A percentile compares a stretch with the other conserved stretches of the same genome.
phyloP scores from a whole-genome alignment of 495 filamentous ascomycete genomes.

The Staphylotrichum longicolle region DNA sequence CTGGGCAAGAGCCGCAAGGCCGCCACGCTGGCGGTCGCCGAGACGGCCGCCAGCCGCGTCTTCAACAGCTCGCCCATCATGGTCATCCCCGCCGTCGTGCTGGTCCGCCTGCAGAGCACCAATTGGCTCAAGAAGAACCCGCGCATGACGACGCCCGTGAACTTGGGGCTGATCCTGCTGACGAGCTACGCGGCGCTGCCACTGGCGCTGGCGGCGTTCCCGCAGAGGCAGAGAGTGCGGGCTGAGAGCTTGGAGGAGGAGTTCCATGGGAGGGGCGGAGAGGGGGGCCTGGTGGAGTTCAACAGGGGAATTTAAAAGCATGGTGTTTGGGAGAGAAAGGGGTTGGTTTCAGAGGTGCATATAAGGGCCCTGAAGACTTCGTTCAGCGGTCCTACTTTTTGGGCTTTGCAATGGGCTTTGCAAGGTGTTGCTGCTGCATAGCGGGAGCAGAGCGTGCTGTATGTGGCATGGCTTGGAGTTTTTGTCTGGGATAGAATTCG shows the following conservation, averaged over 20 bases:
- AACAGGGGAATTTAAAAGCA: constrained; percentile 75
- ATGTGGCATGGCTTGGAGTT: too few relatives aligned
- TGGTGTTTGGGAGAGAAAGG: background rate
- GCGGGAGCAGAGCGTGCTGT: too few relatives aligned
- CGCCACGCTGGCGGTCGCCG: constrained; percentile 80
- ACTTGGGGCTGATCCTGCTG: constrained; percentile 76
- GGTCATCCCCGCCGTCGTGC: constrained; percentile 82
- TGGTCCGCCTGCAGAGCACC: constrained; percentile 76
- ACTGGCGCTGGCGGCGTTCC: constrained; percentile 85
- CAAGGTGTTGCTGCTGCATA: too few relatives aligned
- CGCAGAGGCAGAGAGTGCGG: constrained; percentile 76
- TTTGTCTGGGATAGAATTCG: too few relatives aligned
- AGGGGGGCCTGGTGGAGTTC: constrained; percentile 77
- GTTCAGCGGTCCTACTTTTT: too few relatives aligned
- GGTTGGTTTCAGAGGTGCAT: background rate
- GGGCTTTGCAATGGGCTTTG: too few relatives aligned
- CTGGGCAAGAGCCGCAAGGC: constrained; percentile 85
- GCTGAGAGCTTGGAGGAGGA: constrained; percentile 74
- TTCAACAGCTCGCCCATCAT: constrained; percentile 95
- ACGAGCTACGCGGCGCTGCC: constrained; percentile 83
- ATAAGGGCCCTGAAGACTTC: background rate
- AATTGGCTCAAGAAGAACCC: constrained; percentile 73
- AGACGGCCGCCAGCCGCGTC: constrained; percentile 86
- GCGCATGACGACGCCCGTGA: constrained; percentile 69
- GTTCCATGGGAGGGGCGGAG: constrained; percentile 74